Base-by-base conservation (phyloP, 768 basidiomycete genomes). In the Lentinula lateritia region DNA sequence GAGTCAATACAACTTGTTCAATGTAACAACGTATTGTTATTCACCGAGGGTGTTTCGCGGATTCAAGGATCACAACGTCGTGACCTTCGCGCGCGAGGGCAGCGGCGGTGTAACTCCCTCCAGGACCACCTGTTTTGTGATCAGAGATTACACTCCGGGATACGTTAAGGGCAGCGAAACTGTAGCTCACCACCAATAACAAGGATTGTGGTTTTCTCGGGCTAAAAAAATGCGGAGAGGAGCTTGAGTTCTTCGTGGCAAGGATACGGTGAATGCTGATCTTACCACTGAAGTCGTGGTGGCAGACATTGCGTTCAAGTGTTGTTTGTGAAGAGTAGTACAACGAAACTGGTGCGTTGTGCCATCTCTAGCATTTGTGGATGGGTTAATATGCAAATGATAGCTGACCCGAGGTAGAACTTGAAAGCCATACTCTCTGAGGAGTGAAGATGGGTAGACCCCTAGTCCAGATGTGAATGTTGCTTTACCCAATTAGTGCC, bases 111-210 rank as follows among this genome's bases (percentile, higher is more conserved):
- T 70, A 73, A n/a, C 63, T 64, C 10, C 72, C 72, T 6, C 67
- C 67, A 18, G 72, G 72, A 18, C 72, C 72, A 15, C 46, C 46
- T 48, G n/a, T 48, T 48, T 23, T 6, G 72, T 69, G 16, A 36
- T 13, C 61, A 15, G 41, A 53, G 36, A 8, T 8, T 16, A 41
- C 12, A 15, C n/a, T 41, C 3, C 28, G 28, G 10, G 20, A 12
- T 15, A 16, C 0, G 2, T 8, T 16, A 8, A 18, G 13, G n/a
- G n/a, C 16, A 16, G 13, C 7, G 15, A 50, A 60, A 58, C 41
- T 8, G 32, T 43, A 34, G 16, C 55, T 43, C 55, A 57, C 60
- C 60, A n/a, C 81, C 81, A 23, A 82, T 73, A 54, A 82, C 66
- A 15, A 82, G 76, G 62, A 82, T 71, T 34, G 41, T 46, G 28